Evolutionary conservation across 495 filamentous ascomycete genomes (phyloP).

Genomic region (Neurospora discreta): DNA sequence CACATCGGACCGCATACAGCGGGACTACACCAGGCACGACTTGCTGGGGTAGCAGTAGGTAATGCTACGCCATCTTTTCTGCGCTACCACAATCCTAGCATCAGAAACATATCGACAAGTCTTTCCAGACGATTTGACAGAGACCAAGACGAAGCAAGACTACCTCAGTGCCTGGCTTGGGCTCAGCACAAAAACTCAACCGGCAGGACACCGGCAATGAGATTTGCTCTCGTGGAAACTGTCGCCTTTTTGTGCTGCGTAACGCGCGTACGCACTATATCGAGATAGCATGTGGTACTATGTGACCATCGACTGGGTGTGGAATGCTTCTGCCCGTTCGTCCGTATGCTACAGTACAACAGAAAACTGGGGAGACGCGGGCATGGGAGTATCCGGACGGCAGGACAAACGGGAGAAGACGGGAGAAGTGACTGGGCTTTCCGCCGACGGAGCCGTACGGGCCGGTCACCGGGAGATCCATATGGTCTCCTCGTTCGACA

Average conservation of each 20-base stretch:
- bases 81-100: background rate
- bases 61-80: background rate
- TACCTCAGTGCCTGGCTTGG: background rate
- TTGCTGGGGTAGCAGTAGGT: background rate
- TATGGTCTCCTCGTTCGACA: background rate
- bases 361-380: background rate
- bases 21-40: background rate
- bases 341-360: background rate
- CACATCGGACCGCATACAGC: background rate
- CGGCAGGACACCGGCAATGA: background rate
- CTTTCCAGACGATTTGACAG: background rate
- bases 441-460: background rate
- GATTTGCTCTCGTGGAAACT: background rate
- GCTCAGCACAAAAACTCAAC: background rate
- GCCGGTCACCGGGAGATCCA: background rate
- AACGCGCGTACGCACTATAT: background rate
- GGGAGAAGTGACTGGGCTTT: background rate
- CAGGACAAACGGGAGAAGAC: background rate
- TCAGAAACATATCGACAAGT: background rate
- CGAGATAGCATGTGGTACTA: background rate
- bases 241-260: background rate
- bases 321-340: background rate
- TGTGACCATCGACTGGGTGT: background rate
- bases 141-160: background rate
- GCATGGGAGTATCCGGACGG: background rate